phyloP scores from a whole-genome alignment of 345 rosid genomes.

The Brassica incana region DNA sequence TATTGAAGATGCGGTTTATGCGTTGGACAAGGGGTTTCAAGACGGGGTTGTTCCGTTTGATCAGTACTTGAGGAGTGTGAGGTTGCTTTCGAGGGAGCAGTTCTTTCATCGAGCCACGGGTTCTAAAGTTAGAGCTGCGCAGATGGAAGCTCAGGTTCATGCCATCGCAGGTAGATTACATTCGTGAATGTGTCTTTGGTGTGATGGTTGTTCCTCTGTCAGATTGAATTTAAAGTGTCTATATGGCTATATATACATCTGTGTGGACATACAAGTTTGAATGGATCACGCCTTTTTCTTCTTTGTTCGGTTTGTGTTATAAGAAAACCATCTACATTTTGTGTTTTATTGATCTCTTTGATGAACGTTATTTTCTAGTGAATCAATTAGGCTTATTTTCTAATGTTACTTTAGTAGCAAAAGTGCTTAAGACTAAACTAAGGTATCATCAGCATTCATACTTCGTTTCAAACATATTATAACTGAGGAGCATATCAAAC shows the following conservation, averaged over 20 bases:
- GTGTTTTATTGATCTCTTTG: background rate
- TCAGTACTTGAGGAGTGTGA: conserved; percentile 83
- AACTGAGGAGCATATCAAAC: conserved; percentile 5
- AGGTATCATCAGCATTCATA: no score
- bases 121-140: conserved; percentile 77
- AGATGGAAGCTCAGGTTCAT: conserved; percentile 94
- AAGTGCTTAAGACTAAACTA: no score
- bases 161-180: conserved; percentile 69
- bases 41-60: conserved; percentile 79
- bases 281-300: conserved; percentile 7
- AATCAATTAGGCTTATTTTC: no score
- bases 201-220: background rate
- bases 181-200: conserved; percentile 30
- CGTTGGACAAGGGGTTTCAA: conserved; percentile 82
- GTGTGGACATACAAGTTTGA: conserved; percentile 29
- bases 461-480: no score
- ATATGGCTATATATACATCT: conserved; percentile 23
- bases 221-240: background rate
- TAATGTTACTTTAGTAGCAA: no score
- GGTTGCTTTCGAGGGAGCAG: conserved; percentile 89
- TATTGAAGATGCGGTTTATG: conserved; percentile 76
- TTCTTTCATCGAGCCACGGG: conserved; percentile 84
- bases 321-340: conserved; percentile 11
- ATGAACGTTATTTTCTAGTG: no score
- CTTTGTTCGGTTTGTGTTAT: conserved; percentile 8